These are phyloP conservation scores for Phytopythium montanum DNA, from an alignment of 352 stramenopile genomes.

Conservation along the genomic window DNA sequence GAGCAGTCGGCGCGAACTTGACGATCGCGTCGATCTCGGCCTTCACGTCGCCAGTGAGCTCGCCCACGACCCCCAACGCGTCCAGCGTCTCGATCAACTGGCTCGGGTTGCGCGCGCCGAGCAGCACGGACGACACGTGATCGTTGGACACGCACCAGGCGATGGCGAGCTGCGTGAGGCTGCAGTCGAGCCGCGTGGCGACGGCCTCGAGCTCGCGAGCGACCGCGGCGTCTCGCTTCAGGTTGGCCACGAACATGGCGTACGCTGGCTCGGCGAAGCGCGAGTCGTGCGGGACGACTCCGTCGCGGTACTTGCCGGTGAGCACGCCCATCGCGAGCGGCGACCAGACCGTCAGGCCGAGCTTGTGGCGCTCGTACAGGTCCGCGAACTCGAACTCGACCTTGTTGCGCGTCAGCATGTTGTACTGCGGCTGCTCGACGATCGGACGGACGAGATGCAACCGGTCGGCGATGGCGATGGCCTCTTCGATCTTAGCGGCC, in stretches of 20 bases:
- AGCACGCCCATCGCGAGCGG: constrained; percentile 41
- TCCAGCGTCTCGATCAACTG: constrained; percentile 63
- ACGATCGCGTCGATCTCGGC: constrained; percentile 37
- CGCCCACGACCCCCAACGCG: constrained; percentile 25
- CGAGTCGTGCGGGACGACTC: constrained; percentile 20
- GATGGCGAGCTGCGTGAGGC: constrained; percentile 36
- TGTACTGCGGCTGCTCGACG: constrained; percentile 59
- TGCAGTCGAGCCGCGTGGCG: constrained; percentile 30
- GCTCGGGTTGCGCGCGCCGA: constrained; percentile 28
- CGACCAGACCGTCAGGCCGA: constrained; percentile 54
- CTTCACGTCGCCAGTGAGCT: constrained; percentile 49
- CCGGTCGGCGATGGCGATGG: constrained; percentile 22
- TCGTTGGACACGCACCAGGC: constrained; percentile 44
- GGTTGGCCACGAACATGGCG: constrained; percentile 13
- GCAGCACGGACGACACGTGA: constrained; percentile 42
- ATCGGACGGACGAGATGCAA: constrained; percentile 21
- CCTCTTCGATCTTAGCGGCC: constrained; percentile 47
- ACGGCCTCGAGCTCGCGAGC: constrained; percentile 19
- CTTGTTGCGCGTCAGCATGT: constrained; percentile 52
- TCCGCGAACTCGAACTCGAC: constrained; percentile 58
- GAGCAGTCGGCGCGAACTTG: constrained; percentile 5
- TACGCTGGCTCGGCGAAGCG: constrained; percentile 20
- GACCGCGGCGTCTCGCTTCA: constrained; percentile 19
- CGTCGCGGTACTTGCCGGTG: constrained; percentile 51
- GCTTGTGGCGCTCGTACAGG: constrained; percentile 53